Evolutionary conservation across 129 eudicot genomes (phyloP).

Genomic region (Deinandra increscens): DNA sequence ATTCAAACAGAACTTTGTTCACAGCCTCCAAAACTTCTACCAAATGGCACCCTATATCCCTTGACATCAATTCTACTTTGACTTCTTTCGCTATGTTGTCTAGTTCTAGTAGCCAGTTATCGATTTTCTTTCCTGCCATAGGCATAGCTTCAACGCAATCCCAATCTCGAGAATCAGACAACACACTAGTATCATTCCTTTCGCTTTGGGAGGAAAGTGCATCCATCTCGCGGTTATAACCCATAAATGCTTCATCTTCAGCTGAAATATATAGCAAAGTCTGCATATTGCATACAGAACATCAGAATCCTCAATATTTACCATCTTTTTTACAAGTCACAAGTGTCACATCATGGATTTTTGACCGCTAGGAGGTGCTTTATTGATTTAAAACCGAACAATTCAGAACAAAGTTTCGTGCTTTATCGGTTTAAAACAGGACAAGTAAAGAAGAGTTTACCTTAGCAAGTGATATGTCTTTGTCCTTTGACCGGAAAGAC

Average conservation of each 20-base stretch:
- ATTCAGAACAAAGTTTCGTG: conserved; percentile 6
- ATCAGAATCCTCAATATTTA: conserved; percentile 3
- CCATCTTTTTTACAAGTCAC: neutral
- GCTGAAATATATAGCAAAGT: conserved; percentile 77
- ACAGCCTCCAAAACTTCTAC: conserved; percentile 84
- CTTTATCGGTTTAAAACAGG: conserved; percentile 20
- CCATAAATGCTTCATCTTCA: conserved; percentile 84
- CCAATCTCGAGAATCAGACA: conserved; percentile 34
- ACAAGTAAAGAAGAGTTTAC: conserved; percentile 37
- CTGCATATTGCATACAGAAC: conserved; percentile 34
- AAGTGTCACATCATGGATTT: neutral
- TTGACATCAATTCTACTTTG: conserved; percentile 66
- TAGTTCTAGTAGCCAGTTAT: conserved; percentile 67
- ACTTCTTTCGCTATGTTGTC: conserved; percentile 77
- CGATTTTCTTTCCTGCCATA: conserved; percentile 62
- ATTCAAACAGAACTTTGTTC: conserved; percentile 72
- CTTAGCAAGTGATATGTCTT: conserved; percentile 92
- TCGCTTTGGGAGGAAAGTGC: conserved; percentile 49
- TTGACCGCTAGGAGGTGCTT: neutral
- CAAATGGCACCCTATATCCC: conserved; percentile 87
- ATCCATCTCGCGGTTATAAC: conserved; percentile 67
- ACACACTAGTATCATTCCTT: conserved; percentile 35
- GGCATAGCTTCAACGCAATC: conserved; percentile 62
- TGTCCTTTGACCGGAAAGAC: conserved; percentile 81
- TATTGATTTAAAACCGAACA: neutral